Percentiles rank a stretch among this genome's conserved stretches.
phyloP scores from a whole-genome alignment of 768 basidiomycete genomes.

The Antrodiella citrinella region DNA sequence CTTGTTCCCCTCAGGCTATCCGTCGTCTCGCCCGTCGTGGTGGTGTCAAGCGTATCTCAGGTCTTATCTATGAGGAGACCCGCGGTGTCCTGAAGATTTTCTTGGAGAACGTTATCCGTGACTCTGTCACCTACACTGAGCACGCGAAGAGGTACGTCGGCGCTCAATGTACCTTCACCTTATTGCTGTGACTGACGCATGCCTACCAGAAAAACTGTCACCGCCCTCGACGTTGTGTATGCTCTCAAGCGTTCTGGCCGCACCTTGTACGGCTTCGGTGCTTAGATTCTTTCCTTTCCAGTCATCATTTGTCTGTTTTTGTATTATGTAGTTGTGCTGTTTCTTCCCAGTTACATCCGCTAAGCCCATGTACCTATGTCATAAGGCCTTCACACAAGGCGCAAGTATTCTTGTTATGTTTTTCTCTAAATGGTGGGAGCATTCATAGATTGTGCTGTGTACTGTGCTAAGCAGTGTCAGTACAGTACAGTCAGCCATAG shows the following conservation, averaged over 20 bases:
- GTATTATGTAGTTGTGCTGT: conserved; percentile 8
- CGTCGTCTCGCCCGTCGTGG: conserved; percentile 55
- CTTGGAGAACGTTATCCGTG: conserved; percentile 37
- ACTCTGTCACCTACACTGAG: conserved; percentile 48
- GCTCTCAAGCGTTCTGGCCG: conserved; percentile 52
- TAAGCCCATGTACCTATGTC: too few species aligned
- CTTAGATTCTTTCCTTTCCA: conserved; percentile 20
- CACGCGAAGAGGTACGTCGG: conserved; percentile 39
- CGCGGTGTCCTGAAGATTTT: conserved; percentile 60
- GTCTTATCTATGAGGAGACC: conserved; percentile 63
- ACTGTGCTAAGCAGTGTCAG: too few species aligned
- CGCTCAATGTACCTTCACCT: background rate
- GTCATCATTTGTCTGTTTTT: conserved; percentile 5
- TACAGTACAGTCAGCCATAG: too few species aligned
- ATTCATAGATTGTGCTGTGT: too few species aligned
- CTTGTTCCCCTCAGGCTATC: conserved; percentile 15
- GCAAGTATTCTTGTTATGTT: too few species aligned
- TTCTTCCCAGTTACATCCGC: background rate
- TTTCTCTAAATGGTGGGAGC: too few species aligned
- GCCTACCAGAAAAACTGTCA: conserved; percentile 36
- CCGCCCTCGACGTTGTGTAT: conserved; percentile 55
- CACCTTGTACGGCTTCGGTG: conserved; percentile 51
- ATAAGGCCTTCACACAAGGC: background rate
- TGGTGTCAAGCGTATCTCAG: conserved; percentile 66
- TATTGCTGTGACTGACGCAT: background rate